These are phyloP conservation scores for Aspergillus tanneri DNA, from an alignment of 2,329 filamentous ascomycete genomes.

Conservation along the genomic window DNA sequence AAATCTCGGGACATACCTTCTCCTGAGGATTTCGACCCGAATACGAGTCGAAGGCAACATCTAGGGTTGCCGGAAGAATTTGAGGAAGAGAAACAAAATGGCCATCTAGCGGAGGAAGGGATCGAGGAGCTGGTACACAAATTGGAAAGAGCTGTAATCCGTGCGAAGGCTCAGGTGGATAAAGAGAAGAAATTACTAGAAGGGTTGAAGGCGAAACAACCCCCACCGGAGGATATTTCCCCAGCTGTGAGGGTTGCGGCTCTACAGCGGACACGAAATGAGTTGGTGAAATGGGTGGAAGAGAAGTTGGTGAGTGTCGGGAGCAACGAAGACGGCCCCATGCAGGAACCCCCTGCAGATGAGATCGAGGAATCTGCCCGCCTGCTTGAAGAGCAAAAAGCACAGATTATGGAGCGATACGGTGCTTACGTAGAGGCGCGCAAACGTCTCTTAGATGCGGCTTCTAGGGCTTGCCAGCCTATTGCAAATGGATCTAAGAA, in stretches of 20 bases:
- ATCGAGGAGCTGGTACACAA: conserved; percentile 38
- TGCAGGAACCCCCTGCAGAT: conserved; percentile 29
- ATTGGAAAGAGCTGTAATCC: conserved; percentile 41
- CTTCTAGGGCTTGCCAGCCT: conserved; percentile 38
- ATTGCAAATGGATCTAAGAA: conserved; percentile 26
- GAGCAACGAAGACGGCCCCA: conserved; percentile 28
- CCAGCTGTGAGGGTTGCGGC: conserved; percentile 33
- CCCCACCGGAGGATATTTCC: conserved; percentile 9
- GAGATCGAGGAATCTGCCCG: conserved; percentile 32
- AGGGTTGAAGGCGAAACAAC: conserved; percentile 28
- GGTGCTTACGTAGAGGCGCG: conserved; percentile 37
- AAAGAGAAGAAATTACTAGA: conserved; percentile 37
- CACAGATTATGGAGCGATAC: conserved; percentile 38
- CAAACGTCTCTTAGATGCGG: conserved; percentile 35
- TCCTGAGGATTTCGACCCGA: conserved; percentile 23
- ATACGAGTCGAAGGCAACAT: conserved; percentile 17
- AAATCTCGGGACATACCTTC: conserved; percentile 26
- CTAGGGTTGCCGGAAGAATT: conserved; percentile 18
- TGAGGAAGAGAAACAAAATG: conserved; percentile 15
- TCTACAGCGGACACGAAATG: conserved; percentile 48
- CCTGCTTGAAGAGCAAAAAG: conserved; percentile 33
- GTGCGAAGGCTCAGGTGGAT: conserved; percentile 38
- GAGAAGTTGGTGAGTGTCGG: conserved; percentile 44
- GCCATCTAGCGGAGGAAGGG: conserved; percentile 16
- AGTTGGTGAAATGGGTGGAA: conserved; percentile 54